Percentiles rank a stretch among this genome's conserved stretches.
Evolutionary conservation across 257 asterid species (phyloP).

Genomic region (Jacaranda copaia): DNA sequence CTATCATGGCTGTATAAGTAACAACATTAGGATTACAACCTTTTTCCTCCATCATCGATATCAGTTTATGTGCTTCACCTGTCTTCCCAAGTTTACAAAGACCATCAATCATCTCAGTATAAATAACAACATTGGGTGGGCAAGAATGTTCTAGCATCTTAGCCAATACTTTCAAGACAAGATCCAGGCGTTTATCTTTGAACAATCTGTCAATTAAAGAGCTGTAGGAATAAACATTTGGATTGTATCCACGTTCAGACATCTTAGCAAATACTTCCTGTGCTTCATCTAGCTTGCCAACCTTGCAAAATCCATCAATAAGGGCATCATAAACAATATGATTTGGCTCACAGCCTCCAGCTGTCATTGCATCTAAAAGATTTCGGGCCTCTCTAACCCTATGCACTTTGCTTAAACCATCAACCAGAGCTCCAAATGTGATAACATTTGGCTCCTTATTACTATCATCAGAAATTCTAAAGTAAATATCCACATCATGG

Average conservation of each 20-base stretch:
- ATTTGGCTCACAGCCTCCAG: conserved; percentile 79
- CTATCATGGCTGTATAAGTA: conserved; percentile 94
- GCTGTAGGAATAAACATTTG: conserved; percentile 78
- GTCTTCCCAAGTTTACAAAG: conserved; percentile 90
- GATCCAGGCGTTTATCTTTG: conserved; percentile 91
- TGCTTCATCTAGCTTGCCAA: conserved; percentile 91
- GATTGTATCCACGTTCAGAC: conserved; percentile 74
- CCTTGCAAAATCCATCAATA: conserved; percentile 93
- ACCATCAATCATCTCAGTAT: conserved; percentile 94
- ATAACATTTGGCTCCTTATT: conserved; percentile 67
- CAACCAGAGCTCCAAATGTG: conserved; percentile 90
- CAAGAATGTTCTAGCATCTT: conserved; percentile 87
- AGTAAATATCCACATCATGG: conserved; percentile 72
- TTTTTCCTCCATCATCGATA: conserved; percentile 97
- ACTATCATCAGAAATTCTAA: conserved; percentile 53
- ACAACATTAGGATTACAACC: conserved; percentile 94
- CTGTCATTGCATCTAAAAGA: conserved; percentile 74
- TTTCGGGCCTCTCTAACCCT: conserved; percentile 77
- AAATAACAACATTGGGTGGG: conserved; percentile 81
- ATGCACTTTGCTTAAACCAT: conserved; percentile 93
- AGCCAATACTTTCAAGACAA: conserved; percentile 80
- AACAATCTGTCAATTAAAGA: conserved; percentile 84
- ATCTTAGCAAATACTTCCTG: conserved; percentile 79
- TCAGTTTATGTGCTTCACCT: conserved; percentile 84
- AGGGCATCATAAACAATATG: conserved; percentile 86